These are phyloP conservation scores for Penicillium silybi DNA, from an alignment of 495 filamentous ascomycete species.

Conservation along the genomic window DNA sequence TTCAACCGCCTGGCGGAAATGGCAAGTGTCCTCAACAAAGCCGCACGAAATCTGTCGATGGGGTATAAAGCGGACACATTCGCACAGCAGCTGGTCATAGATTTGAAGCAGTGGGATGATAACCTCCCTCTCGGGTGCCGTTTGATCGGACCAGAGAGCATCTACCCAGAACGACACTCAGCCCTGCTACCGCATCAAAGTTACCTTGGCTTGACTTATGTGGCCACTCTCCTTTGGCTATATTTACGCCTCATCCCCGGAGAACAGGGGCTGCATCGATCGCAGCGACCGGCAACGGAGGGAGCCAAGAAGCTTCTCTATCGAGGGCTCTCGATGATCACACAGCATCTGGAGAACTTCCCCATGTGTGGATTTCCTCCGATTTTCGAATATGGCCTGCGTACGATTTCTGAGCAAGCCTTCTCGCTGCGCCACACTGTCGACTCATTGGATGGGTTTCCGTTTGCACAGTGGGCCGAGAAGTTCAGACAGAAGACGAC, in stretches of 20 bases:
- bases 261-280: constrained; percentile 31
- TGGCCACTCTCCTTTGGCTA: constrained; percentile 42
- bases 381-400: constrained; percentile 40
- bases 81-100: constrained; percentile 39
- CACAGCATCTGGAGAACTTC: constrained; percentile 46
- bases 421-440: constrained; percentile 30
- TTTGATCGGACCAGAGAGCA: constrained; percentile 39
- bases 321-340: constrained; percentile 39
- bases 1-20: constrained; percentile 57
- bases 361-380: constrained; percentile 45
- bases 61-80: constrained; percentile 32
- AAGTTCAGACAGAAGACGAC: constrained; percentile 32
- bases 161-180: constrained; percentile 40
- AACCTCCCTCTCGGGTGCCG: constrained; percentile 40
- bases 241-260: constrained; percentile 38
- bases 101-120: constrained; percentile 41
- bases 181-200: constrained; percentile 48
- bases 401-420: constrained; percentile 39
- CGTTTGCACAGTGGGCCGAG: constrained; percentile 38
- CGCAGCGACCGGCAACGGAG: constrained; percentile 39
- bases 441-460: constrained; percentile 32
- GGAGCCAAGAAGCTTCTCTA: constrained; percentile 44
- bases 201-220: constrained; percentile 44
- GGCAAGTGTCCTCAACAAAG: constrained; percentile 44
- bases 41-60: constrained; percentile 30